Evolutionary conservation across 75 land plant genomes (phyloP).

Genomic region (Isoetes taiwanensis): DNA sequence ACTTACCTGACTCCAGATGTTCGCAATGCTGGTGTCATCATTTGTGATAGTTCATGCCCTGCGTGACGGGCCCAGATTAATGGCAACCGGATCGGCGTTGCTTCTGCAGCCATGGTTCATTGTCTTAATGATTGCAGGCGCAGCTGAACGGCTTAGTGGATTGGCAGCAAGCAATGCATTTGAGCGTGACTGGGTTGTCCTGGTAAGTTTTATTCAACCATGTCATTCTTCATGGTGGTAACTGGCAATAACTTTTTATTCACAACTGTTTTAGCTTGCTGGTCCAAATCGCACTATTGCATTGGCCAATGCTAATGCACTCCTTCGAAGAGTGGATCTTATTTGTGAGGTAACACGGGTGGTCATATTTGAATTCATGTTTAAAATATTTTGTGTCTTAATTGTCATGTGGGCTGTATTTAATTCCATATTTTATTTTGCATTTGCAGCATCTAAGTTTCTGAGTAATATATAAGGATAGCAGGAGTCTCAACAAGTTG

Average conservation of each 20-base stretch:
- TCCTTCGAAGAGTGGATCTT: slow-evolving; percentile 74
- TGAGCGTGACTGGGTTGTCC: slow-evolving; percentile 96
- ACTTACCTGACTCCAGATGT: slow-evolving; percentile 38
- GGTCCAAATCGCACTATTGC: slow-evolving; percentile 84
- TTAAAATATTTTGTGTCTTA: too few relatives aligned
- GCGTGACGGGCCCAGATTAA: slow-evolving; percentile 12
- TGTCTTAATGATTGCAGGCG: slow-evolving; percentile 55
- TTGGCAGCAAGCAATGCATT: slow-evolving; percentile 79
- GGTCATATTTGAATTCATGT: too few relatives aligned
- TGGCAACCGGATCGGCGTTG: slow-evolving; percentile 27
- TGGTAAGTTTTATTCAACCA: too few relatives aligned
- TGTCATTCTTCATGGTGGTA: too few relatives aligned
- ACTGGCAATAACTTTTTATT: slow-evolving; percentile 1
- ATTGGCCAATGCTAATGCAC: slow-evolving; percentile 85
- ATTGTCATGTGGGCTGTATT: too few relatives aligned
- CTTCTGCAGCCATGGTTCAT: slow-evolving; percentile 88
- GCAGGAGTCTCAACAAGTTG: too few relatives aligned
- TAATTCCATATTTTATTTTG: too few relatives aligned
- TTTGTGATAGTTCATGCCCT: slow-evolving; percentile 66
- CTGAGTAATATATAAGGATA: too few relatives aligned
- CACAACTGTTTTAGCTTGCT: slow-evolving; percentile 70
- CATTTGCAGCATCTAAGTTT: too few relatives aligned
- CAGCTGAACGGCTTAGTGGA: slow-evolving; percentile 72
- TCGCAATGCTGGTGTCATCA: slow-evolving; percentile 78
- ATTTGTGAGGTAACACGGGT: slow-evolving; percentile 99